Evolutionary conservation across 163 green algal species (phyloP).

Genomic region (Scenedesmus sp.): DNA sequence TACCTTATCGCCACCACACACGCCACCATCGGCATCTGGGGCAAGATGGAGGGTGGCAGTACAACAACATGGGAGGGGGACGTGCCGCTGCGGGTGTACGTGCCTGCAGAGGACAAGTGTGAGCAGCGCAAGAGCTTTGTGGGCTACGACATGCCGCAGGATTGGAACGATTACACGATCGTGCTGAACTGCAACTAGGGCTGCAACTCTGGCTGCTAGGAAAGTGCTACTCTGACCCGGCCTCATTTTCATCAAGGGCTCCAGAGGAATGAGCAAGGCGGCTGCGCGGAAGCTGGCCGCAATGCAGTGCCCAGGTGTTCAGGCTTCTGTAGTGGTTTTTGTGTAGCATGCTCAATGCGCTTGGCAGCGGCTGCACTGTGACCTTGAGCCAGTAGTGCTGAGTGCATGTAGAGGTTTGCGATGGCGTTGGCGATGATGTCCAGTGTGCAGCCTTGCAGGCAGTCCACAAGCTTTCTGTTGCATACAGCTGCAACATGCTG

Average conservation of each 20-base stretch:
- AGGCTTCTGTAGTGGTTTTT: too few species aligned
- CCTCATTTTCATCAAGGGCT: too few species aligned
- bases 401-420: too few species aligned
- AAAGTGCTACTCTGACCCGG: too few species aligned
- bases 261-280: too few species aligned
- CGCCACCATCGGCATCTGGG: not conserved
- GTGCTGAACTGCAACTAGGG: slow-evolving; percentile 22
- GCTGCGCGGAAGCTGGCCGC: too few species aligned
- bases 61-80: not conserved
- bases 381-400: too few species aligned
- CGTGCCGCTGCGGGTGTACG: slow-evolving; percentile 8
- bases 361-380: not conserved
- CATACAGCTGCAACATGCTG: not conserved
- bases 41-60: slow-evolving; percentile 7
- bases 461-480: not conserved
- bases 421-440: not conserved
- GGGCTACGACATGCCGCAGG: slow-evolving; percentile 11
- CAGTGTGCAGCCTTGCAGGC: not conserved
- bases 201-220: not conserved
- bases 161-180: slow-evolving; percentile 33
- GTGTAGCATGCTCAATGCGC: too few species aligned
- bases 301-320: too few species aligned
- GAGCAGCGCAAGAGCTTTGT: not conserved
- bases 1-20: not conserved
- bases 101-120: slow-evolving; percentile 34